Evolutionary conservation across 169 alveolate genomes (phyloP), one percentile per base, ranked within the genome.

Genomic region (Fabrea salina): DNA sequence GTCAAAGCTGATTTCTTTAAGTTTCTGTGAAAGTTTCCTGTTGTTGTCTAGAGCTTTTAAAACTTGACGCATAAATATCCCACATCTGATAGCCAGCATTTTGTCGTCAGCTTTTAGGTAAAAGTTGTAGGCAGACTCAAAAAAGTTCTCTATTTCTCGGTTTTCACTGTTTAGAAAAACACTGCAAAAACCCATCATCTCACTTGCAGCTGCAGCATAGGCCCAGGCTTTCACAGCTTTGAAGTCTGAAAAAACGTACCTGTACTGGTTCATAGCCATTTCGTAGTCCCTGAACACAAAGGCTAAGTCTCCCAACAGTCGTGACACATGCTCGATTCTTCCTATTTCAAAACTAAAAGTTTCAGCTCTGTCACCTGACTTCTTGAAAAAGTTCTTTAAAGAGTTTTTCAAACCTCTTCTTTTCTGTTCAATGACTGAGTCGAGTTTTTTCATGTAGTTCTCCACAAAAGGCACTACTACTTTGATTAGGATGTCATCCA

Each of bases 381-480:
- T 64, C 0, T 33, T 22, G 30, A 64, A 64, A 64, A 64, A 32
- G 1, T 41, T 16, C 16, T 3, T 22, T 37, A 64, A 4, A 0
- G 75, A 64, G n/a, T 64, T 64, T 39, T 64, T 64, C 16, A 64
- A 19, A 5, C 75, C 75, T 35, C 75, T 32, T 64, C 37, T 33
- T 37, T 64, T 64, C 41, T 64, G 75, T 40, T 64, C 75, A 13
- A 64, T 5, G 19, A 64, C 30, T 16, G n/a, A 32, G 19, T 64
- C 75, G 19, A 64, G 54, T 33, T 51, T 22, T 40, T 64, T 64
- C 33, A 64, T 39, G 0, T 51, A 25, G 16, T 56, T 40, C 30
- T 64, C 75, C 4, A 64, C 51, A 64, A 39, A 64, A 13, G 75
- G 75, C 5, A 64, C 75, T 11, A 64, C 41, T 37, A n/a, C 75